Evolutionary conservation across 2,329 filamentous ascomycete species (phyloP).

Genomic region (Cryphonectria radicalis): DNA sequence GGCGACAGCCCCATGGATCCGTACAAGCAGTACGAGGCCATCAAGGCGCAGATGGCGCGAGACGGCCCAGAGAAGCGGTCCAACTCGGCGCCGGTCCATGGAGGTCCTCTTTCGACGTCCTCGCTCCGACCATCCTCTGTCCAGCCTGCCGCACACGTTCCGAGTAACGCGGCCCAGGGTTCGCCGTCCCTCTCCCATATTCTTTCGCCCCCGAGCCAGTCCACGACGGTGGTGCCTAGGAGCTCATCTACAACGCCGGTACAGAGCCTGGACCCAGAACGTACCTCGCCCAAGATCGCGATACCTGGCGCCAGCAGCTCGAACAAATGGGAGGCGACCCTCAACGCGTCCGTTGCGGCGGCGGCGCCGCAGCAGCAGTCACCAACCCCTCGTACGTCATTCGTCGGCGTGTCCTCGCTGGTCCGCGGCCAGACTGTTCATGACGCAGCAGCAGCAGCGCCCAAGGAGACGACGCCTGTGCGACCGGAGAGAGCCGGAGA

Average conservation of each 20-base stretch:
- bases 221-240: constrained; percentile 19
- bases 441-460: neutral
- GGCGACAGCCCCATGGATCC: constrained; percentile 14
- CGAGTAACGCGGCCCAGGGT: neutral
- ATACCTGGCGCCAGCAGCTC: neutral
- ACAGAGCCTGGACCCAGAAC: constrained; percentile 4
- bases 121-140: neutral
- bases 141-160: neutral
- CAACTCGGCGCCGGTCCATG: constrained; percentile 20
- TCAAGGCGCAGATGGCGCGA: constrained; percentile 24
- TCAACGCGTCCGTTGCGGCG: neutral
- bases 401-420: neutral
- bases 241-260: constrained; percentile 27
- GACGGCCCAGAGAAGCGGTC: constrained; percentile 12
- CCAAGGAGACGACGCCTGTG: neutral
- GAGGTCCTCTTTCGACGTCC: neutral
- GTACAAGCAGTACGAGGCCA: constrained; percentile 23
- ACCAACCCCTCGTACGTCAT: constrained; percentile 1
- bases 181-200: constrained; percentile 18
- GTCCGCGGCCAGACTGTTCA: neutral
- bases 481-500: neutral
- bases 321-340: constrained; percentile 20
- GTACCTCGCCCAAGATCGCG: constrained; percentile 24
- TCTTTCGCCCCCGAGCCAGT: constrained; percentile 18
- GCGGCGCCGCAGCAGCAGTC: neutral